Base-by-base conservation (phyloP, 345 rosid genomes). In the Litchi chinensis region DNA sequence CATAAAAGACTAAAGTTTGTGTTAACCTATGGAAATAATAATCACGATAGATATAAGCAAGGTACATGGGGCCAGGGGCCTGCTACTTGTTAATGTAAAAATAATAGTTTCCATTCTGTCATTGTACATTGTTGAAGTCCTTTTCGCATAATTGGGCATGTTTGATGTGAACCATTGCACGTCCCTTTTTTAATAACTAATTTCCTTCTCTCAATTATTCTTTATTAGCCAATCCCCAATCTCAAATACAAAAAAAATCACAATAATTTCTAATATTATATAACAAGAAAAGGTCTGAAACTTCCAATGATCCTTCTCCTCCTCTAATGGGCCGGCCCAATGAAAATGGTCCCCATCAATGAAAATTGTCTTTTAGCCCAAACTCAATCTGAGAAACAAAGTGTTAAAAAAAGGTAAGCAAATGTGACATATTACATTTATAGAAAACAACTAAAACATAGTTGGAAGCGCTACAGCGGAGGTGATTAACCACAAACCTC, bases 251-350 rank as follows among this genome's bases (percentile, higher is more conserved):
- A 16, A 24, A 75, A 75, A 44, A 44, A 13, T 11, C 39, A 76
- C 64, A 50, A 66, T 50, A 40, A 65, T 57, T 44, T 60, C 48
- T 67, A 60, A 21, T 69, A 52, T 73, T 79, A 8, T 68, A 68
- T 43, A 63, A 71, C 32, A 74, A 69, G 76, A 67, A 62, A 62
- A 65, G 66, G 32, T 54, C 63, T 43, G 46, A 54, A 64, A 40
- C 62, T 70, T 73, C 71, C 71, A 32, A 70, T 69, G 22, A 24
- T 40, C 74, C 50, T 69, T 74, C 64, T 80, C 65, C 46, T 52
- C 8, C 52, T 7, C 52, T 63, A 79, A 40, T 64, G 81, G 86
- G 88, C 84, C 93, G 85, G 89, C 88, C 82, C 88, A 63, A 77
- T 54, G 39, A 57, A 60, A 74, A 75, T 74, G 80, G 84, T 56